Base-by-base conservation (phyloP, 2,329 filamentous ascomycete species). In the Claviceps citrina region DNA sequence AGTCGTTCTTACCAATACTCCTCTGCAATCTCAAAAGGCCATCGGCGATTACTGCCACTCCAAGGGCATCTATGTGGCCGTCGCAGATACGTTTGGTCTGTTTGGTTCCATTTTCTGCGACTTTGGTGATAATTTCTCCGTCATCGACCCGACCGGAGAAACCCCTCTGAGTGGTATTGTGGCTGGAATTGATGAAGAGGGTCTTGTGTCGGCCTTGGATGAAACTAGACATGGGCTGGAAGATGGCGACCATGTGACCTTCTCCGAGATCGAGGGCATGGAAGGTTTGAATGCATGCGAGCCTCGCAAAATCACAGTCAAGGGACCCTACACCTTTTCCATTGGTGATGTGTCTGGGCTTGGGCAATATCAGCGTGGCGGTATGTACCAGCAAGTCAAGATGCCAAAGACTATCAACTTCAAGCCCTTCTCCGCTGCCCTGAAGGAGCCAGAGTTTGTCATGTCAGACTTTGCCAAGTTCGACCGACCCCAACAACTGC, bases 381-480 rank as follows among this genome's bases (percentile, higher is more conserved):
- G 91, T 44, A 74, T 94, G 44, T 98, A 83, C 60, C 81, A 84
- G 30, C 91, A 98, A 61, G 91, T 96, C 61, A 98, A 96, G 72
- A 95, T 95, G 89, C 91, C 91, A 38, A 94, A 91, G 65, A 75
- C 85, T 40, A 64, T 96, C 53, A 75, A 91, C 57, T 98, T 96
- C 64, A 84, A 94, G 65, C 70, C 77, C 31, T 74, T 95, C 42
- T 78, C 78, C 31, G 66, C 75, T 39, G 76, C 93, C 44, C 62
- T 95, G 42, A 84, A 84, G 61, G 82, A 85, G 43, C 91, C 91
- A 2, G 89, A 95, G 53, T 77, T 93, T 47, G 64, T 96, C 53
- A 76, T 94, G 44, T 93, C 91, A 18, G 91, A 98, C 59, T 98
- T 87, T 56, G 91, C 91, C 62, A 98, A 98, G 62, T 96, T 95